A percentile compares a stretch with the other conserved stretches of the same genome.
These are phyloP conservation scores for Boletus nobilissimus DNA, from an alignment of 1,284 basidiomycete genomes.

Conservation along the genomic window DNA sequence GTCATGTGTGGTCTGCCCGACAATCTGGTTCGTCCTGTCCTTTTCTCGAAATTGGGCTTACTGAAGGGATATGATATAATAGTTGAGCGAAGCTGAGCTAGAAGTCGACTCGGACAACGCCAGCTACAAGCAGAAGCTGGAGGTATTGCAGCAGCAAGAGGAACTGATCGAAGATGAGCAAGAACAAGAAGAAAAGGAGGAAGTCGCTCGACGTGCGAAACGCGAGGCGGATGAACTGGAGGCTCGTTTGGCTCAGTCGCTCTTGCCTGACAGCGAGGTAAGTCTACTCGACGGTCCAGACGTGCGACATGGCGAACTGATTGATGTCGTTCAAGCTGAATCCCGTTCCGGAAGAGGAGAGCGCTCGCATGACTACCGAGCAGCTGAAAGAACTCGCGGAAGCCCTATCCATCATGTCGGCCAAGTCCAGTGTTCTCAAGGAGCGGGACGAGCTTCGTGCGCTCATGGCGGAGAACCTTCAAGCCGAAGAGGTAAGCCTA, in stretches of 20 bases:
- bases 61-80: not conserved
- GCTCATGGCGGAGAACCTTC: slow-evolving; percentile 92
- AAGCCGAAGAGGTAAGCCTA: slow-evolving; percentile 80
- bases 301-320: not conserved
- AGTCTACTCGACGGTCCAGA: not conserved
- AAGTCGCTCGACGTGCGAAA: slow-evolving; percentile 87
- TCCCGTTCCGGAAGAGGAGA: slow-evolving; percentile 65
- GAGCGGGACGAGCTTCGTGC: slow-evolving; percentile 91
- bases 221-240: slow-evolving; percentile 83
- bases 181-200: slow-evolving; percentile 97
- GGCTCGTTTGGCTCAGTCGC: slow-evolving; percentile 76
- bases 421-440: slow-evolving; percentile 97
- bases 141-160: slow-evolving; percentile 97
- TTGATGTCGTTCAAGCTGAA: slow-evolving; percentile 46
- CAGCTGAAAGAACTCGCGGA: slow-evolving; percentile 95
- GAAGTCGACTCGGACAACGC: slow-evolving; percentile 94
- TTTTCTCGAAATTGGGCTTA: not conserved
- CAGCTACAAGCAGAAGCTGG: slow-evolving; percentile 97
- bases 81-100: slow-evolving; percentile 97
- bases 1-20: slow-evolving; percentile 95
- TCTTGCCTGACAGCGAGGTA: slow-evolving; percentile 85
- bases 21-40: slow-evolving; percentile 75
- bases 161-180: slow-evolving; percentile 99
- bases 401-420: slow-evolving; percentile 90
- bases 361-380: slow-evolving; percentile 96